Conservation (phyloP, 805 yeast species). For the Lipomyces spencermartinsiae region DNA sequence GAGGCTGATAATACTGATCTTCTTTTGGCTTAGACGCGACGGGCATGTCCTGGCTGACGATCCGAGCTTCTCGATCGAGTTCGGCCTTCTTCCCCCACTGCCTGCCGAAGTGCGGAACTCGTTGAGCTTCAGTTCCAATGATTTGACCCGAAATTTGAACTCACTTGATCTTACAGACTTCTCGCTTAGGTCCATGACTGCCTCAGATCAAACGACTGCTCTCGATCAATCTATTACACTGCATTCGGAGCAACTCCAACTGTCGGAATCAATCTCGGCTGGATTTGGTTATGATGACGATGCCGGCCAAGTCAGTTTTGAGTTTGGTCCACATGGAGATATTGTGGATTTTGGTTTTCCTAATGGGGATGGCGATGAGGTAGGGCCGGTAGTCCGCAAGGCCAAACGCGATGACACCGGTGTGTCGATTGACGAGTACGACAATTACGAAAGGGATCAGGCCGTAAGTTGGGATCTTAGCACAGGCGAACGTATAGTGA, state of each 20-base stretch:
- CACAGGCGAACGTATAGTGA: not conserved
- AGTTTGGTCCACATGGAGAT: slow-evolving; percentile 31
- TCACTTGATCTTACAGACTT: not conserved
- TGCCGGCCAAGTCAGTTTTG: slow-evolving; percentile 32
- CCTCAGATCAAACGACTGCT: not conserved
- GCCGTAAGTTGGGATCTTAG: no score
- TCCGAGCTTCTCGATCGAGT: slow-evolving; percentile 35
- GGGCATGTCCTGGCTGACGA: slow-evolving; percentile 22
- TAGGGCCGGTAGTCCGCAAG: not conserved
- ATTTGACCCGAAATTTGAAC: not conserved
- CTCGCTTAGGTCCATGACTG: not conserved
- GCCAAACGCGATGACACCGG: not conserved
- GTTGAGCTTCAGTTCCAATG: not conserved
- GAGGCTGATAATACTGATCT: not conserved
- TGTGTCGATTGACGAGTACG: not conserved
- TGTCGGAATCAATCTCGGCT: slow-evolving; percentile 7
- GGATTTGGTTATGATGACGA: slow-evolving; percentile 25
- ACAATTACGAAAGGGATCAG: not conserved
- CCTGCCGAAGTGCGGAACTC: slow-evolving; percentile 11
- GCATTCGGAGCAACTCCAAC: not conserved
- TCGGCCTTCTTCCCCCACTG: slow-evolving; percentile 29
- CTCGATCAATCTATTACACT: not conserved
- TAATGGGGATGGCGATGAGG: not conserved
- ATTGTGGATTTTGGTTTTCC: slow-evolving; percentile 10
- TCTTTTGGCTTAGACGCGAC: slow-evolving; percentile 6